These are phyloP conservation scores for Penicillium rolfsii DNA, from an alignment of 2,329 filamentous ascomycete genomes.

Conservation along the genomic window DNA sequence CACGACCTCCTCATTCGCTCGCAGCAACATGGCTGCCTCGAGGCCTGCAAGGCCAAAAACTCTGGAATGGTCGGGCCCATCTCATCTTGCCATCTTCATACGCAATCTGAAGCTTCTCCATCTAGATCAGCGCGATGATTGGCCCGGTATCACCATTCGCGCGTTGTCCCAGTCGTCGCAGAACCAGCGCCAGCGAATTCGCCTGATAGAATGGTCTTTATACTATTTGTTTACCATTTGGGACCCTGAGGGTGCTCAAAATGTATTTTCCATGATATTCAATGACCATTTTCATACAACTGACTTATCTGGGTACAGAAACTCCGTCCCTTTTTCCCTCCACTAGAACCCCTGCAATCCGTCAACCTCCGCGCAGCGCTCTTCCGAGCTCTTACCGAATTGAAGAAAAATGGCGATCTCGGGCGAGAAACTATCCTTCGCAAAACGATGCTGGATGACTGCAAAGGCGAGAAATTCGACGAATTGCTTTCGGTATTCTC, in stretches of 20 bases:
- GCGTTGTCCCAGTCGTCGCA: slow-evolving; percentile 72
- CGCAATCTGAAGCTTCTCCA: slow-evolving; percentile 83
- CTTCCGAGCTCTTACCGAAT: slow-evolving; percentile 76
- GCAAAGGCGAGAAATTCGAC: slow-evolving; percentile 85
- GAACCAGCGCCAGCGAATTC: slow-evolving; percentile 80
- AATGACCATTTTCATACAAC: background rate
- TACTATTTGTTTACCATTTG: slow-evolving; percentile 84
- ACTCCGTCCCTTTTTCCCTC: slow-evolving; percentile 86
- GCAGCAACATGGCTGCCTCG: slow-evolving; percentile 38
- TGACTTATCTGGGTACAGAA: slow-evolving; percentile 61
- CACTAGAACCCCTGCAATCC: slow-evolving; percentile 85
- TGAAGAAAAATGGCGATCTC: slow-evolving; percentile 84
- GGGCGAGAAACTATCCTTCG: slow-evolving; percentile 79
- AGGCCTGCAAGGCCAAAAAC: slow-evolving; percentile 37
- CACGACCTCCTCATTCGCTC: slow-evolving; percentile 12
- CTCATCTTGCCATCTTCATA: slow-evolving; percentile 69
- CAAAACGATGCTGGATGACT: slow-evolving; percentile 97
- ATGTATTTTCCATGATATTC: slow-evolving; percentile 53
- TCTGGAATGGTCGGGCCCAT: slow-evolving; percentile 48
- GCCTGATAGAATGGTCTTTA: slow-evolving; percentile 86
- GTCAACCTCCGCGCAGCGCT: slow-evolving; percentile 85
- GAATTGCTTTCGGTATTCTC: slow-evolving; percentile 86
- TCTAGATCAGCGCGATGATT: slow-evolving; percentile 74
- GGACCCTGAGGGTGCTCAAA: slow-evolving; percentile 74
- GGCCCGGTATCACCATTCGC: slow-evolving; percentile 72